Conservation (phyloP, 306 rosid species). For the Quercus wislizeni region DNA sequence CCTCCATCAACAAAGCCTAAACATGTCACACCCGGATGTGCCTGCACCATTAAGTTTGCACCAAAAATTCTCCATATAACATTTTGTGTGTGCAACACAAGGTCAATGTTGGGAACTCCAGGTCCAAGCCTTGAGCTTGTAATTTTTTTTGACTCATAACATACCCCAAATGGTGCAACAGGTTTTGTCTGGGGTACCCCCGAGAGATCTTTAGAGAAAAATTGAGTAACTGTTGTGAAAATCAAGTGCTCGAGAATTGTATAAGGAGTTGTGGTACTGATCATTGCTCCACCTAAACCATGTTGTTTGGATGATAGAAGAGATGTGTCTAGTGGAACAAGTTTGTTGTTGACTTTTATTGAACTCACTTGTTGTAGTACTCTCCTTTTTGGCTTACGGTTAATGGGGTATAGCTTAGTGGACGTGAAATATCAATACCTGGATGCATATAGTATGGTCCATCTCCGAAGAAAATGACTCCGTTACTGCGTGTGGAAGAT, state of each 20-base stretch:
- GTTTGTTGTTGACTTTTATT: conserved; percentile 34
- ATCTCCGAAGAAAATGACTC: conserved; percentile 44
- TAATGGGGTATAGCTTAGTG: conserved; percentile 36
- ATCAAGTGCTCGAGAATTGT: conserved; percentile 36
- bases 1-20: conserved; percentile 54
- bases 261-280: conserved; percentile 46
- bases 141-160: conserved; percentile 30
- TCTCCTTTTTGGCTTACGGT: conserved; percentile 36
- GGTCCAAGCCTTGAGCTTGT: conserved; percentile 6
- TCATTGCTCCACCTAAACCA: conserved; percentile 26
- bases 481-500: neutral
- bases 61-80: conserved; percentile 42
- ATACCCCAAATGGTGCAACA: conserved; percentile 44
- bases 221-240: conserved; percentile 22
- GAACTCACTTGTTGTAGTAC: conserved; percentile 27
- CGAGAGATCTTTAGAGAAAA: conserved; percentile 11
- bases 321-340: conserved; percentile 14
- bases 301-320: neutral
- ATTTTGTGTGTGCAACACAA: conserved; percentile 27
- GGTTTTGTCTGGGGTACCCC: conserved; percentile 26
- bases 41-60: conserved; percentile 36
- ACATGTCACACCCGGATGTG: conserved; percentile 36
- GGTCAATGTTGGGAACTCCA: conserved; percentile 27
- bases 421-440: conserved; percentile 18
- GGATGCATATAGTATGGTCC: conserved; percentile 16